Evolutionary conservation across 805 yeast genomes (phyloP).

Genomic region (Kluyveromyces lactis): DNA sequence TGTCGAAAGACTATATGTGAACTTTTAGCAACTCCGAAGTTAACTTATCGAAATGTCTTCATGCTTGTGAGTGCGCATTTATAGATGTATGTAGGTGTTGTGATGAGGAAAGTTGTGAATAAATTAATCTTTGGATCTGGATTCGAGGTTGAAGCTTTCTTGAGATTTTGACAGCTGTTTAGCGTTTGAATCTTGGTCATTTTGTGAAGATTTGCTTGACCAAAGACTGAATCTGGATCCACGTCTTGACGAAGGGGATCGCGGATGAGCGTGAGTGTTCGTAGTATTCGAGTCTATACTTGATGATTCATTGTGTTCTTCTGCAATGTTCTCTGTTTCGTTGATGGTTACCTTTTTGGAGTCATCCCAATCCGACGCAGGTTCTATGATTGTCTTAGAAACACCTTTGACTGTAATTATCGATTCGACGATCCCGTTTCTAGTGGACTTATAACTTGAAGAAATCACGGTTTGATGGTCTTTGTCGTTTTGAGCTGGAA

Average conservation of each 20-base stretch:
- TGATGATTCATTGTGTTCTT: background rate
- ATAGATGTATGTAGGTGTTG: background rate
- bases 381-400: constrained; percentile 77
- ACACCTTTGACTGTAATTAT: constrained; percentile 80
- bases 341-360: constrained; percentile 8
- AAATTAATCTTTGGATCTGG: background rate
- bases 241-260: constrained; percentile 1
- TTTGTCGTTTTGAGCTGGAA: background rate
- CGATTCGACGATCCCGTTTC: constrained; percentile 59
- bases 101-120: no score
- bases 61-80: no score
- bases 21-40: no score
- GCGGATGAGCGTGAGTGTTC: no score
- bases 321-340: constrained; percentile 7
- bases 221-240: constrained; percentile 2
- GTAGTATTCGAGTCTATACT: background rate
- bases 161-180: background rate
- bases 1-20: no score
- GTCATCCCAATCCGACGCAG: constrained; percentile 40
- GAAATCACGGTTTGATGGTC: constrained; percentile 12
- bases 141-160: background rate
- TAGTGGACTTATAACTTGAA: constrained; percentile 19
- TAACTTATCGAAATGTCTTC: no score
- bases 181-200: background rate
- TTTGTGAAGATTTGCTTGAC: constrained; percentile 2